phyloP scores from a whole-genome alignment of 2,329 filamentous ascomycete genomes.

The Cytospora piceae region DNA sequence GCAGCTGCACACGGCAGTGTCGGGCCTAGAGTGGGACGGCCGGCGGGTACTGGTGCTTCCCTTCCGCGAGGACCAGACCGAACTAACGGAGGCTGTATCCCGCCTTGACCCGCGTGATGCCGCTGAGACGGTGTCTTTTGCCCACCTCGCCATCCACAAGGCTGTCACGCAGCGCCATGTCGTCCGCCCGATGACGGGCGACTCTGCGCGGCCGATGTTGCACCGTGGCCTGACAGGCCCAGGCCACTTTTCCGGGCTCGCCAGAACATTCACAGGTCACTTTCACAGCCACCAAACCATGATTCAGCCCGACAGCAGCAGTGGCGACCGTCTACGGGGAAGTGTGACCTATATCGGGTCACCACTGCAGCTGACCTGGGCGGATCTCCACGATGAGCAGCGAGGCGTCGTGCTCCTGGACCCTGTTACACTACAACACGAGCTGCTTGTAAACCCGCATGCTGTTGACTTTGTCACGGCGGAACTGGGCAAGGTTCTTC shows the following conservation, averaged over 20 bases:
- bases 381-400: constrained; percentile 38
- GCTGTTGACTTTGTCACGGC: constrained; percentile 36
- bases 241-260: constrained; percentile 35
- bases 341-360: constrained; percentile 40
- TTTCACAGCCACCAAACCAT: constrained; percentile 42
- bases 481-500: constrained; percentile 34
- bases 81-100: constrained; percentile 35
- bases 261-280: constrained; percentile 41
- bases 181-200: constrained; percentile 23
- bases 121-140: constrained; percentile 37
- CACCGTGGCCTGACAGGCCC: constrained; percentile 38
- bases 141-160: constrained; percentile 40
- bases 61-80: constrained; percentile 40
- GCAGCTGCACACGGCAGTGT: constrained; percentile 35
- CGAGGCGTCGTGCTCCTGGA: constrained; percentile 38
- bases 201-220: constrained; percentile 26
- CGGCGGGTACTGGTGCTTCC: constrained; percentile 39
- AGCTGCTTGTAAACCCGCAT: constrained; percentile 38
- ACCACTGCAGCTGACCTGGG: constrained; percentile 41
- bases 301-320: constrained; percentile 30
- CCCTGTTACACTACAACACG: constrained; percentile 37
- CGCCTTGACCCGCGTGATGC: constrained; percentile 33
- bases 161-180: constrained; percentile 39
- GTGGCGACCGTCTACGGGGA: constrained; percentile 32
- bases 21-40: constrained; percentile 37